Percentiles rank a stretch among this genome's conserved stretches.
These are phyloP conservation scores for Ascochyta rabiei DNA, from an alignment of 2,329 filamentous ascomycete genomes.

Conservation along the genomic window DNA sequence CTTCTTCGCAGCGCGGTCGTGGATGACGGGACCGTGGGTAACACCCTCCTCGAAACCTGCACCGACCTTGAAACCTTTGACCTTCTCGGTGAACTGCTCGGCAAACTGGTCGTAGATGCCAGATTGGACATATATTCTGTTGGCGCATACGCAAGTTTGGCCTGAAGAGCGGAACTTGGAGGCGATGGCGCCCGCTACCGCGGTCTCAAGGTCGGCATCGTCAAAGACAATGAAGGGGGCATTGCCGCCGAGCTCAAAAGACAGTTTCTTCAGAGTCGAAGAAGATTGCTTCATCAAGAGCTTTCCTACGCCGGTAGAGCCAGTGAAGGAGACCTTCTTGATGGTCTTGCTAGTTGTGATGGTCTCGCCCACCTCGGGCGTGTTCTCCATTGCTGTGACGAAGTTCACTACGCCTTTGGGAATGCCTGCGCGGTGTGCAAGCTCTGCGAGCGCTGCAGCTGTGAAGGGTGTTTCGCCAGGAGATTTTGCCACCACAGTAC, in stretches of 20 bases:
- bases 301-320: constrained; percentile 68
- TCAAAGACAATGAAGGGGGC: constrained; percentile 97
- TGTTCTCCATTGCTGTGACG: constrained; percentile 80
- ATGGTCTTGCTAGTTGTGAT: constrained; percentile 78
- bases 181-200: constrained; percentile 80
- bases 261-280: constrained; percentile 81
- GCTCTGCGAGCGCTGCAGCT: constrained; percentile 82
- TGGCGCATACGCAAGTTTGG: constrained; percentile 86
- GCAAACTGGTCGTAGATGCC: constrained; percentile 80
- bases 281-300: constrained; percentile 91
- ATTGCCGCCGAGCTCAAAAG: constrained; percentile 92
- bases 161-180: constrained; percentile 95
- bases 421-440: constrained; percentile 84
- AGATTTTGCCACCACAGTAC: constrained; percentile 90
- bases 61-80: constrained; percentile 76
- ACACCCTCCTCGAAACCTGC: constrained; percentile 71
- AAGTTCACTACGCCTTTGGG: constrained; percentile 91
- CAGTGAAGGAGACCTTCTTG: constrained; percentile 93
- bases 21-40: constrained; percentile 85
- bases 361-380: constrained; percentile 74
- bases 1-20: constrained; percentile 69
- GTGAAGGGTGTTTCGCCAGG: constrained; percentile 93
- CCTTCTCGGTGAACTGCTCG: constrained; percentile 71
- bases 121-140: constrained; percentile 79
- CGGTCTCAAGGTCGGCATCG: constrained; percentile 85